phyloP scores from a whole-genome alignment of 2,329 filamentous ascomycete species.

The Coccinonectria pachysandricola region DNA sequence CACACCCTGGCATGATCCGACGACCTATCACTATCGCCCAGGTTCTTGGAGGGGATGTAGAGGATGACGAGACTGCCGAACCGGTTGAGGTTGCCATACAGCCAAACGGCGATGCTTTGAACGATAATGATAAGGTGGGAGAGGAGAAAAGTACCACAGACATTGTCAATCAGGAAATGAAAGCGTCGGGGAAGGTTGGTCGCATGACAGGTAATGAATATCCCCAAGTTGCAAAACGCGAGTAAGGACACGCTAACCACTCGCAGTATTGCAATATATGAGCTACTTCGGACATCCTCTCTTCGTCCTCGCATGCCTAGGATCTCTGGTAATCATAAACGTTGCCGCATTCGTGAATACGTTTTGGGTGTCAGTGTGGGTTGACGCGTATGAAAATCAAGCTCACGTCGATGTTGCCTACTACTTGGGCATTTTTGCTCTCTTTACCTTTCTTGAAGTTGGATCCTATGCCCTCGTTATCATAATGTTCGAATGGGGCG shows the following conservation, averaged over 20 bases:
- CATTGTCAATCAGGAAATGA: constrained; percentile 38
- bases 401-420: constrained; percentile 35
- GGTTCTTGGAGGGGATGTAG: constrained; percentile 24
- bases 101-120: constrained; percentile 18
- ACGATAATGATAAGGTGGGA: constrained; percentile 22
- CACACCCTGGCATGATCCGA: constrained; percentile 35
- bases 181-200: constrained; percentile 32
- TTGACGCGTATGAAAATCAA: constrained; percentile 37
- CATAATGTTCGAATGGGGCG: constrained; percentile 41
- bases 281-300: constrained; percentile 36
- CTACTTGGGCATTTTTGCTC: constrained; percentile 44
- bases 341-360: constrained; percentile 31
- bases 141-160: constrained; percentile 29
- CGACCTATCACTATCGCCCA: constrained; percentile 33
- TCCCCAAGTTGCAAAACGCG: neutral
- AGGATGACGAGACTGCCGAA: constrained; percentile 21
- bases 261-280: constrained; percentile 39
- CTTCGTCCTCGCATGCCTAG: constrained; percentile 30
- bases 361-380: constrained; percentile 43
- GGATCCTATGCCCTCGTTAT: constrained; percentile 32
- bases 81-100: constrained; percentile 19
- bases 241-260: constrained; percentile 9
- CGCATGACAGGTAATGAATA: constrained; percentile 32
- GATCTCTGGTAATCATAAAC: constrained; percentile 30
- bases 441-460: constrained; percentile 33